A percentile compares a stretch with the other conserved stretches of the same genome.
phyloP scores from a whole-genome alignment of 73 alveolate genomes.

The Paramecium caudatum region DNA sequence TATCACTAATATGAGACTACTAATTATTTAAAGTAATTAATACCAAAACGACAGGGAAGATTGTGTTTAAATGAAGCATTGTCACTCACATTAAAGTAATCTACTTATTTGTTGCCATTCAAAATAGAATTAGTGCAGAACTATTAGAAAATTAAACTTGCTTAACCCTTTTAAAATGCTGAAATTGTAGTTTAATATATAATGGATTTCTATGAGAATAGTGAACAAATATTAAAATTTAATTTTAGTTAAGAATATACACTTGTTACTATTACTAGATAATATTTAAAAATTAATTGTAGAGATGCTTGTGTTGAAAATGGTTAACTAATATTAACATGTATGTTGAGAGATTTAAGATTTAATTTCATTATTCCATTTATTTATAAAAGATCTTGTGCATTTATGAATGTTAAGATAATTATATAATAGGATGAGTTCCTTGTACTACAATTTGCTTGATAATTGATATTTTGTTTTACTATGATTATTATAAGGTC shows the following conservation, averaged over 20 bases:
- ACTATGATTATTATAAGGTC: not conserved
- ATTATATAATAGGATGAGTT: slow-evolving; percentile 22
- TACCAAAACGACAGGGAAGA: not conserved
- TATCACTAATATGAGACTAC: slow-evolving; percentile 7
- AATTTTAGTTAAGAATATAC: not conserved
- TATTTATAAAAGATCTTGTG: slow-evolving; percentile 36
- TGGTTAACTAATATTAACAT: not conserved
- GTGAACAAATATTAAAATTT: slow-evolving; percentile 2
- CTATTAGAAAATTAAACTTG: not conserved
- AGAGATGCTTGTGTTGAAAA: not conserved
- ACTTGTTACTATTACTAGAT: not conserved
- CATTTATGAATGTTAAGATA: not conserved
- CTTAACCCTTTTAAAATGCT: not conserved
- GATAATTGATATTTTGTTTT: not conserved
- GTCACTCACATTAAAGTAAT: not conserved
- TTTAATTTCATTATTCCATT: slow-evolving; percentile 32
- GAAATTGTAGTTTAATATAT: slow-evolving; percentile 31
- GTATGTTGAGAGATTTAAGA: slow-evolving; percentile 47
- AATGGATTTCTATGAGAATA: not conserved
- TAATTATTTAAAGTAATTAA: not conserved
- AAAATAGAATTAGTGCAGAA: not conserved
- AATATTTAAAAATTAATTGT: not conserved
- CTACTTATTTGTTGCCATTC: slow-evolving; percentile 38
- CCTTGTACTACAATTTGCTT: not conserved
- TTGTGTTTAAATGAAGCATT: not conserved